Evolutionary conservation across 192 early-diverging fungal species (phyloP).

Genomic region (Coemansia guatemalensis): DNA sequence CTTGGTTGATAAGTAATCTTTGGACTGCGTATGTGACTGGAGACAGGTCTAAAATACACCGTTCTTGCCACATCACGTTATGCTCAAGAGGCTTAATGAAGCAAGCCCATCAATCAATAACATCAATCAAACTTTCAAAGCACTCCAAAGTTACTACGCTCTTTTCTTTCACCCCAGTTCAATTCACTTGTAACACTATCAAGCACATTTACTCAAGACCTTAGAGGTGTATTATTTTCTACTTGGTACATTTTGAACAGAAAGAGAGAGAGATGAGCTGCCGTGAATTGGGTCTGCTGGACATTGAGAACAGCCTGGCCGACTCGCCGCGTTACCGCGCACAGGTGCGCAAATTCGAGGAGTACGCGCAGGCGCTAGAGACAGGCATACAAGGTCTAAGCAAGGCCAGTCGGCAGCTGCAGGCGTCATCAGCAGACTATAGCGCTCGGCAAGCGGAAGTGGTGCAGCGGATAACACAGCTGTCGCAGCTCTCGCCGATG

Average conservation of each 20-base stretch:
- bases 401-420: constrained; percentile 32
- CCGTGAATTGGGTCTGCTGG: constrained; percentile 20
- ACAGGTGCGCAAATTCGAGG: constrained; percentile 37
- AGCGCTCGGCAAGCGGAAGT: constrained; percentile 17
- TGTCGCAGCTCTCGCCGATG: constrained; percentile 27
- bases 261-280: constrained; percentile 4
- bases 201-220: too few species aligned
- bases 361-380: constrained; percentile 38
- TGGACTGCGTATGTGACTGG: too few species aligned
- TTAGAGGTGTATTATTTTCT: neutral
- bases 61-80: too few species aligned
- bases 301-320: constrained; percentile 30
- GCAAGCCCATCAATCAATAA: too few species aligned
- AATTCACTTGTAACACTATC: too few species aligned
- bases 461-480: constrained; percentile 14
- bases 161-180: too few species aligned
- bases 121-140: too few species aligned
- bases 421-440: constrained; percentile 24
- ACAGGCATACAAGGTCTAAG: constrained; percentile 27
- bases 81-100: too few species aligned
- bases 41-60: too few species aligned
- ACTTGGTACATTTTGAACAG: neutral
- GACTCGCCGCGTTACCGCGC: constrained; percentile 49
- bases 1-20: too few species aligned
- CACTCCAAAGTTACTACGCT: too few species aligned